Base-by-base conservation (phyloP, 495 filamentous ascomycete species). In the Staphylotrichum longicolle region DNA sequence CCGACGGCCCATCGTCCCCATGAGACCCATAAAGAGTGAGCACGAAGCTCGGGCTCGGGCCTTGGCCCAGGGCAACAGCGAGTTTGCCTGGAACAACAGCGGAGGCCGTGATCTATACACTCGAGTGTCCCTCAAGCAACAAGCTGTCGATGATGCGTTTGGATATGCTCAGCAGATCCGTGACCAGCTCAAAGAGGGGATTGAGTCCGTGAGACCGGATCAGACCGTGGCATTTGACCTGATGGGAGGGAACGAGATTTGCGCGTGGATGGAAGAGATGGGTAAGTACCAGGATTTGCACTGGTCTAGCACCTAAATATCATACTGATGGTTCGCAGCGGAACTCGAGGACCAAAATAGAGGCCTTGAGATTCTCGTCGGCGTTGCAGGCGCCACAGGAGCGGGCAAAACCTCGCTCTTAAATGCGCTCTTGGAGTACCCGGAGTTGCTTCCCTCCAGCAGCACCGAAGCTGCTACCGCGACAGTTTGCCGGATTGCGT, bases 331-430 rank as follows among this genome's bases (percentile, higher is more conserved):
- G 8, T 5, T 40, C 47, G 30, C 20, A 60, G 58, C 10, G 32
- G 30, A 53, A 2, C 7, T 54, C 3, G n/a, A 54, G 3, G 4
- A 34, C 0, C n/a, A 30, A 9, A 30, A 47, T 9, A 7, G 47
- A 2, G 10, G 54, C 3, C 66, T 67, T n/a, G 50, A 62, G 32
- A 60, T 72, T 14, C 48, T 64, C 3, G 51, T 69, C 7, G 70
- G 68, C n/a, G 64, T 71, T 6, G 59, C 64, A 2, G 70, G 70
- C 0, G 39, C 51, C 5, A 72, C 68, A 3, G 68, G 70, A 14
- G 65, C 66, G 4, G 68, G 70, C 5, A 72, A 73, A 30, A 73
- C 58, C 1, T 66, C 70, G 0, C 15, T 63, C 0, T n/a, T 71
- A 1, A 73, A 73, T 32, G 61, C 60, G 5, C 51, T 73, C 0